Evolutionary conservation across 805 yeast species (phyloP), one percentile per base, ranked within the genome.

Genomic region (Saccharomycopsis malanga): DNA sequence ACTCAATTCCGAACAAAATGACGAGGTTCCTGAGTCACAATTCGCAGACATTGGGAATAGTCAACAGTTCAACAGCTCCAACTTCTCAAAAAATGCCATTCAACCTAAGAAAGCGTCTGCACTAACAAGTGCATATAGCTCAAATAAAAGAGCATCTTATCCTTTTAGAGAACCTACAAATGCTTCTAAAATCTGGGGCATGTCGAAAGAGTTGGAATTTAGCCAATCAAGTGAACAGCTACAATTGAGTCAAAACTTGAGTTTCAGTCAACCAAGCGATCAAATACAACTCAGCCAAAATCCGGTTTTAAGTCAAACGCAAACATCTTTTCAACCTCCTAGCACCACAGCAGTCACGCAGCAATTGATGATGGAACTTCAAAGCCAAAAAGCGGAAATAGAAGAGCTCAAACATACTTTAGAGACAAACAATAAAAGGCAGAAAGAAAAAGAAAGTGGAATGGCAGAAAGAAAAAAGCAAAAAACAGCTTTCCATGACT

Each of bases 351-450:
- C 12, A 27, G n/a, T 9, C 30, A 27, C 12, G 7, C 30, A 32
- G 17, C 18, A 32, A 18, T 5, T 32, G 15, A 9, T 32, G 36
- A n/a, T 12, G 6, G 36, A 42, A 32, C 20, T 42, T 5, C 24
- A 9, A 4, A 4, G 15, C 5, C 45, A 42, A 42, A 42, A 34
- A 42, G 39, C 4, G 14, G 45, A 42, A n/a, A 42, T 42, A 18
- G 39, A 30, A 32, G 34, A 18, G 34, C 17, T 41, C 10, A 41
- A 41, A 21, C n/a, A 12, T 12, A n/a, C 5, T 6, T 15, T 37
- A 37, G n/a, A 37, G 40, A 37, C 12, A 17, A 27, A 27, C 30
- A 27, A 27, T 7, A 27, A 27, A 12, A 27, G 7, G 7, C 10
- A 27, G 30, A 27, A 27, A 12, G 30, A 27, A 12, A 27, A 27